A percentile compares a stretch with the other conserved stretches of the same genome.
Evolutionary conservation across 78 protist genomes (phyloP).

Genomic region (Emiliania huxleyi): DNA sequence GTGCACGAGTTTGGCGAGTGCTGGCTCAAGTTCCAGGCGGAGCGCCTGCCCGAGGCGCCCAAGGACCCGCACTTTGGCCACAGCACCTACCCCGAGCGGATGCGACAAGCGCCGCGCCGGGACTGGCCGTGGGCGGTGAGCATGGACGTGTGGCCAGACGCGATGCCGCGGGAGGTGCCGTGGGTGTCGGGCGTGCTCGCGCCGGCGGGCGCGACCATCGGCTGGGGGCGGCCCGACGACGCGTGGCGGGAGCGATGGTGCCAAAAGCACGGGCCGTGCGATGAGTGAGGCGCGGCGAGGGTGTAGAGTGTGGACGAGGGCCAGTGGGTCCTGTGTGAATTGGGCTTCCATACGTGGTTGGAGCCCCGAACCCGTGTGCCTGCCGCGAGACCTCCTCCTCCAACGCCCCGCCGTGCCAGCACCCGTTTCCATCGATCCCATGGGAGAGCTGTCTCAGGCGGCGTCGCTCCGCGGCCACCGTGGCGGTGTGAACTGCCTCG

Average conservation of each 20-base stretch:
- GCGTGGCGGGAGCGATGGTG: background rate
- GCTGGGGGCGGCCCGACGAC: background rate
- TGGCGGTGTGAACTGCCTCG: too few species aligned
- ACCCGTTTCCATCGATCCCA: too few species aligned
- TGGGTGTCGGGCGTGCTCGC: conserved; percentile 17
- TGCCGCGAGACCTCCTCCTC: too few species aligned
- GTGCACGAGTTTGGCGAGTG: background rate
- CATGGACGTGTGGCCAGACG: background rate
- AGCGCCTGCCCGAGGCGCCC: background rate
- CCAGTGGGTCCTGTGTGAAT: too few species aligned
- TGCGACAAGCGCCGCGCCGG: background rate
- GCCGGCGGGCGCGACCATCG: background rate
- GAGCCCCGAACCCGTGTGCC: too few species aligned
- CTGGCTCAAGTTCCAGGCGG: background rate
- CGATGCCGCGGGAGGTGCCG: too few species aligned
- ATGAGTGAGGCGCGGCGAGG: too few species aligned
- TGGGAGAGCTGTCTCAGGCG: too few species aligned
- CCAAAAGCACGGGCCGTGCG: background rate
- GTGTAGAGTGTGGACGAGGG: too few species aligned
- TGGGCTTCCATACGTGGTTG: too few species aligned
- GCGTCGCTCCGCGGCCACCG: too few species aligned
- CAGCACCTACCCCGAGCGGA: background rate
- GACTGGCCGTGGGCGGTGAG: background rate
- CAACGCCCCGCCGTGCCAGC: too few species aligned
- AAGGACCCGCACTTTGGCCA: background rate